Evolutionary conservation across 2,329 filamentous ascomycete species (phyloP).

Genomic region (Penicillium sp.): DNA sequence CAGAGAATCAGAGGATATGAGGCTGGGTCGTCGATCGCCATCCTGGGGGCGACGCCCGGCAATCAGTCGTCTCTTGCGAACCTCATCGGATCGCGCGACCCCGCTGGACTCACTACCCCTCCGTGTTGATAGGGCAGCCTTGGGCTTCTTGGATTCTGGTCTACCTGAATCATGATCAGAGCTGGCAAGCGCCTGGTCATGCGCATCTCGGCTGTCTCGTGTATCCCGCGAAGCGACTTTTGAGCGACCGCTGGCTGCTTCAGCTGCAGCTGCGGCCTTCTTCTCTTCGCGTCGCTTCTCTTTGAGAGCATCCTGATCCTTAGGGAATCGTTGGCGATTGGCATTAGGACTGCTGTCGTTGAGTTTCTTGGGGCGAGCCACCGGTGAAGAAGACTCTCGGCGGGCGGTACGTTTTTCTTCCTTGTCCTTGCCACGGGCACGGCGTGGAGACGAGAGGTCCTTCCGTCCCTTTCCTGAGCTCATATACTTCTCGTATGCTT

Average conservation of each 20-base stretch:
- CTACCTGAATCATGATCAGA: conserved; percentile 41
- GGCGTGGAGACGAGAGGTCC: conserved; percentile 43
- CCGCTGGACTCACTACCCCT: conserved; percentile 39
- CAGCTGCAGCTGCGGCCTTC: not conserved
- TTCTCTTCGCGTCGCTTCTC: conserved; percentile 34
- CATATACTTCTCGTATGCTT: conserved; percentile 52
- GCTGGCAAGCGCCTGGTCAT: conserved; percentile 29
- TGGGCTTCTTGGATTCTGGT: conserved; percentile 35
- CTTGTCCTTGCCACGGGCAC: conserved; percentile 46
- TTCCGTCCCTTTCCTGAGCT: conserved; percentile 39
- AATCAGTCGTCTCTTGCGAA: conserved; percentile 45
- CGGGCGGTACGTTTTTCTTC: conserved; percentile 39
- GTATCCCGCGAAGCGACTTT: conserved; percentile 22
- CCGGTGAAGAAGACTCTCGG: conserved; percentile 47
- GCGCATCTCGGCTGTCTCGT: conserved; percentile 25
- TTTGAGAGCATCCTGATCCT: conserved; percentile 30
- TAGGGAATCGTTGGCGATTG: conserved; percentile 30
- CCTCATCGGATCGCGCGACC: conserved; percentile 39
- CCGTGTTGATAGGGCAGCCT: conserved; percentile 28
- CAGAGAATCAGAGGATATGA: conserved; percentile 47
- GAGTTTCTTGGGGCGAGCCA: conserved; percentile 37
- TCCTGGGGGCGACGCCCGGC: conserved; percentile 47
- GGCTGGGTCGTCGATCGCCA: conserved; percentile 40
- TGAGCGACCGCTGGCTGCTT: conserved; percentile 19
- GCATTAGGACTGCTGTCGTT: conserved; percentile 36